Evolutionary conservation across 306 rosid genomes (phyloP).

Genomic region (Dryas alaskensis): DNA sequence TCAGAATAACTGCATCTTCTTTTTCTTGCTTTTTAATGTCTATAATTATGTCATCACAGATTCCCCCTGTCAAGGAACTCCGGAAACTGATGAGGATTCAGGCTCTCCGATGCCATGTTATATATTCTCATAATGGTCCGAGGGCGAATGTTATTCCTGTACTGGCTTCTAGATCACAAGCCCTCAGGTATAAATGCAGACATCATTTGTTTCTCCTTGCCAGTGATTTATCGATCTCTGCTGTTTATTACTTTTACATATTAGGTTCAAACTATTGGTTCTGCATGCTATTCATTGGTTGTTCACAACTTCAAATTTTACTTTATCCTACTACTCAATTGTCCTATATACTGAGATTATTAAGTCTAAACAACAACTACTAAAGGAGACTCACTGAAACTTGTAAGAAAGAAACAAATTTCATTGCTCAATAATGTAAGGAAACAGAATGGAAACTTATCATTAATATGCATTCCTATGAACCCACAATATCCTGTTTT

Average conservation of each 20-base stretch:
- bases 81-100: conserved; percentile 49
- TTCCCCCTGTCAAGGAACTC: conserved; percentile 47
- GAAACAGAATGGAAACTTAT: not conserved
- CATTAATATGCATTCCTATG: not conserved
- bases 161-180: conserved; percentile 55
- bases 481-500: not conserved
- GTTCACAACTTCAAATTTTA: not conserved
- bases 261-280: not conserved
- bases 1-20: not conserved
- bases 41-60: conserved; percentile 27
- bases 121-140: conserved; percentile 44
- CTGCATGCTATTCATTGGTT: not conserved
- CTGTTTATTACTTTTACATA: not conserved
- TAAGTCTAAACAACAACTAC: not conserved
- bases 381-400: not conserved
- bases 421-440: not conserved
- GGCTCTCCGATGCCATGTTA: conserved; percentile 47
- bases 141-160: conserved; percentile 48
- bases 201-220: not conserved
- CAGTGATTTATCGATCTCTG: not conserved
- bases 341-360: not conserved
- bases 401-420: not conserved
- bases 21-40: not conserved
- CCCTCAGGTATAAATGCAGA: conserved; percentile 40
- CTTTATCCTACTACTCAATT: not conserved